A percentile compares a stretch with the other conserved stretches of the same genome.
These are phyloP conservation scores for Aspergillus viridinutans DNA, from an alignment of 2,329 filamentous ascomycete species.

Conservation along the genomic window DNA sequence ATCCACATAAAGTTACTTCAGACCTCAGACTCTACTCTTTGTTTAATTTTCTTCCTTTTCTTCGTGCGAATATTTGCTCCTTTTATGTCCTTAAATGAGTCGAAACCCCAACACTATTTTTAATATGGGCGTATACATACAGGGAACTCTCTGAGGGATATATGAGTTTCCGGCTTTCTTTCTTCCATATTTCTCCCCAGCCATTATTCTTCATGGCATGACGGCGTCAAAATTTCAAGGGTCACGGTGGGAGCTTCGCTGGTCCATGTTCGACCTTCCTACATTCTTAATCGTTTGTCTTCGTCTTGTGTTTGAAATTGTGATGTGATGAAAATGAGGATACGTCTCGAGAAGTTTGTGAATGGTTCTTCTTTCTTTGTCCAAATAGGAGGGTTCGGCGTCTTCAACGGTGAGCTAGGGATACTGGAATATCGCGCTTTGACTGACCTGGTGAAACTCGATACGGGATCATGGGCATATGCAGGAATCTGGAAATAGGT, in stretches of 20 bases:
- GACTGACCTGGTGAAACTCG: constrained; percentile 15
- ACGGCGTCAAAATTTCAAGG: constrained; percentile 29
- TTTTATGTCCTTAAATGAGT: constrained; percentile 15
- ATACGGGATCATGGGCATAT: constrained; percentile 22
- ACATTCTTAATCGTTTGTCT: constrained; percentile 15
- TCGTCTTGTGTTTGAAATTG: constrained; percentile 15
- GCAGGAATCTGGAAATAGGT: constrained; percentile 18
- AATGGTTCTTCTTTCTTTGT: constrained; percentile 19
- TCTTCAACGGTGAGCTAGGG: constrained; percentile 17
- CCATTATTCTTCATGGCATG: constrained; percentile 27
- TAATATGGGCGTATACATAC: constrained; percentile 39
- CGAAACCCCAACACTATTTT: constrained; percentile 23
- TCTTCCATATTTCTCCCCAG: constrained; percentile 16
- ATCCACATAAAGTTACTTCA: constrained; percentile 15
- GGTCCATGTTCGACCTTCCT: constrained; percentile 5
- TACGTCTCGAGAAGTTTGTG: constrained; percentile 17
- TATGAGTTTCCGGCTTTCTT: constrained; percentile 25
- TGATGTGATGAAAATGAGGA: constrained; percentile 21
- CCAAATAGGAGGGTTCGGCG: constrained; percentile 20
- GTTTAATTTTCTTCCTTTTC: constrained; percentile 14
- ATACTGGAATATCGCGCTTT: constrained; percentile 17
- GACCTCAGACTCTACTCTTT: not conserved
- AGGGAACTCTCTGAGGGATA: constrained; percentile 27
- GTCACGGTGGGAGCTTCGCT: constrained; percentile 17
- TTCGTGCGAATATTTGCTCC: constrained; percentile 19